Evolutionary conservation across 31 red algal genomes (phyloP).

Genomic region (Endocladia muricata): DNA sequence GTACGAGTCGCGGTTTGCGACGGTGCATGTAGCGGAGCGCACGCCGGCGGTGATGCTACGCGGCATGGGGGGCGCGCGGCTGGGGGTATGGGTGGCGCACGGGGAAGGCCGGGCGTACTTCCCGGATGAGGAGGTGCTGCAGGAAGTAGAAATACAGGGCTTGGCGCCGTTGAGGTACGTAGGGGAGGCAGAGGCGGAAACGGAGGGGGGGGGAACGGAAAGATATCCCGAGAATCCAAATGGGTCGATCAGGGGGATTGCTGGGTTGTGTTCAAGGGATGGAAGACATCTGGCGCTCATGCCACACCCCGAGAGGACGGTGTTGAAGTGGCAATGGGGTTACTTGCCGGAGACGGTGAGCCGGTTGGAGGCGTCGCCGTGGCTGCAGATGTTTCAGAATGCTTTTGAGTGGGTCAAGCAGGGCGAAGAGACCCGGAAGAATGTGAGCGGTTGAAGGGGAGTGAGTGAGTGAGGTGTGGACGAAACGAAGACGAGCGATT

Average conservation of each 20-base stretch:
- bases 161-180: conserved; percentile 86
- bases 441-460: neutral
- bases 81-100: conserved; percentile 98
- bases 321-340: conserved; percentile 95
- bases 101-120: conserved; percentile 93
- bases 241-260: conserved; percentile 80
- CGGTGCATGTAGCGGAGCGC: conserved; percentile 56
- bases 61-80: conserved; percentile 84
- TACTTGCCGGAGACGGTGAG: conserved; percentile 60
- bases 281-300: conserved; percentile 99
- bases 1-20: conserved; percentile 82
- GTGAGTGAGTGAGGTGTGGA: neutral
- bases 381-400: conserved; percentile 99
- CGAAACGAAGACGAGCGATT: too few relatives aligned
- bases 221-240: conserved; percentile 95
- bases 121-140: conserved; percentile 43
- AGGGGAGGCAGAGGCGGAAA: conserved; percentile 70
- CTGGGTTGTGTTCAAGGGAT: conserved; percentile 79
- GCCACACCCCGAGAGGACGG: conserved; percentile 97
- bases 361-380: conserved; percentile 69
- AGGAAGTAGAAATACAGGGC: conserved; percentile 28
- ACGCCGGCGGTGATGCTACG: conserved; percentile 81
- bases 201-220: conserved; percentile 49
- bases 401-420: conserved; percentile 79
- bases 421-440: neutral